phyloP scores from a whole-genome alignment of 1,284 basidiomycete genomes.

The Ustilago vetiveriae region DNA sequence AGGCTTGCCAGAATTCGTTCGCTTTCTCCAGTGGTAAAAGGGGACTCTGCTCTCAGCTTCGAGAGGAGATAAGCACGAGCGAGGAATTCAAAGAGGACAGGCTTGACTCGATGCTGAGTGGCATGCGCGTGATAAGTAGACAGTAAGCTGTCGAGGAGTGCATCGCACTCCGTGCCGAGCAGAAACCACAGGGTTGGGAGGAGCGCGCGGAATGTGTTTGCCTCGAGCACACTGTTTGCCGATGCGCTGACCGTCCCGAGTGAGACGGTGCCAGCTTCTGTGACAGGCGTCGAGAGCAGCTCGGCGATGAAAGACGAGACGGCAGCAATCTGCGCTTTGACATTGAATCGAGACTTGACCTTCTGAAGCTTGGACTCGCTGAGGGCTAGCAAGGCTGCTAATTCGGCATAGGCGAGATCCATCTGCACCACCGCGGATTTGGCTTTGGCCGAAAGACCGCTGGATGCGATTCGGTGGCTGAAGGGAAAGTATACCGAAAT shows the following conservation, averaged over 20 bases:
- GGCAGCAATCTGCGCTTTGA: conserved; percentile 34
- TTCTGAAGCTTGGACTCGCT: conserved; percentile 8
- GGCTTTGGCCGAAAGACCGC: conserved; percentile 32
- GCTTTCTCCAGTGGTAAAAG: conserved; percentile 9
- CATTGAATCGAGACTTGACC: conserved; percentile 34
- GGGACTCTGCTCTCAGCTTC: conserved; percentile 10
- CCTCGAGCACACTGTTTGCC: conserved; percentile 22
- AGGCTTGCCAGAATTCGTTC: conserved; percentile 16
- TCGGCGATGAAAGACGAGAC: conserved; percentile 41
- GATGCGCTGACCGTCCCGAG: conserved; percentile 23
- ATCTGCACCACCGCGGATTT: conserved; percentile 32
- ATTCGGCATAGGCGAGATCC: conserved; percentile 50
- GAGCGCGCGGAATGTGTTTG: conserved; percentile 40
- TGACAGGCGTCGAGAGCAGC: conserved; percentile 19
- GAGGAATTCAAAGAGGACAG: conserved; percentile 49
- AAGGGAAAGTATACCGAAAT: conserved; percentile 54
- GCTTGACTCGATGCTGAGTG: conserved; percentile 35
- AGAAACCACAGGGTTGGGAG: conserved; percentile 56
- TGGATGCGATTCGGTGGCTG: conserved; percentile 31
- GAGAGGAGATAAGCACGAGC: conserved; percentile 38
- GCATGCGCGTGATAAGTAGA: conserved; percentile 25
- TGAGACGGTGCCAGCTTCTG: conserved; percentile 28
- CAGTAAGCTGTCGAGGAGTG: conserved; percentile 31
- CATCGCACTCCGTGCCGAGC: conserved; percentile 31
- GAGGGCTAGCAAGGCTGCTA: conserved; percentile 41